Evolutionary conservation across 495 filamentous ascomycete species (phyloP), one percentile per base, ranked within the genome.

Genomic region (Aspergillus egyptiacus): DNA sequence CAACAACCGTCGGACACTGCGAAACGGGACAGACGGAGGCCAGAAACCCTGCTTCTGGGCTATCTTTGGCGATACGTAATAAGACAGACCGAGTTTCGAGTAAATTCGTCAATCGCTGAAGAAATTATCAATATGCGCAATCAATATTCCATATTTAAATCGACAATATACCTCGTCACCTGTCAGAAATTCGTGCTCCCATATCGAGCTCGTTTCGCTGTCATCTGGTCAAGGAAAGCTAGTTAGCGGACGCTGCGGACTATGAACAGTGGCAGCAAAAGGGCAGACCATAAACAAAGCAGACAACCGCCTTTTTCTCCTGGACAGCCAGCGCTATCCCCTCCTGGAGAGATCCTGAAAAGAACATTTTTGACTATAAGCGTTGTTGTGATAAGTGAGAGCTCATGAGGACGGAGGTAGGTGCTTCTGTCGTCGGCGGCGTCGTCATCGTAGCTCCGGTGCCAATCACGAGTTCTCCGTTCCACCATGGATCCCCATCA

Each of bases 31-130:
- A 95, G 58, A 95, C 83, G 3, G 87, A 86, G 4, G 83, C 75
- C 5, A 97, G 71, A 55, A 85, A 93, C 2, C 78, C 79, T 11
- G 88, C 89, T 68, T 96, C 91, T 47, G 82, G 74, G 11, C 82
- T 89, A 9, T 81, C 85, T 15, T 82, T 78, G 18, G 67, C 64
- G 10, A 96, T 72, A 42, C 82, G 78, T 19, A 96, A 72, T 14
- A 83, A 55, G 17, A 97, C 72, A 10, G 86, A 76, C 45, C 78
- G 71, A 14, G 72, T 63, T 30, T 65, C 58, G 11, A 95, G 67
- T 14, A 80, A 36, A 51, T 45, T 64, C 5, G 63, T 57, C 25
- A 80, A 59, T 73, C 76, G 30, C 31, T 42, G 34, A 22, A 23
- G 10, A 37, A 4, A 31, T 14, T 14, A 33, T n/a, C 17, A 41